Evolutionary conservation across 768 basidiomycete species (phyloP), one percentile per base, ranked within the genome.

Genomic region (Pulveroboletus sp.): DNA sequence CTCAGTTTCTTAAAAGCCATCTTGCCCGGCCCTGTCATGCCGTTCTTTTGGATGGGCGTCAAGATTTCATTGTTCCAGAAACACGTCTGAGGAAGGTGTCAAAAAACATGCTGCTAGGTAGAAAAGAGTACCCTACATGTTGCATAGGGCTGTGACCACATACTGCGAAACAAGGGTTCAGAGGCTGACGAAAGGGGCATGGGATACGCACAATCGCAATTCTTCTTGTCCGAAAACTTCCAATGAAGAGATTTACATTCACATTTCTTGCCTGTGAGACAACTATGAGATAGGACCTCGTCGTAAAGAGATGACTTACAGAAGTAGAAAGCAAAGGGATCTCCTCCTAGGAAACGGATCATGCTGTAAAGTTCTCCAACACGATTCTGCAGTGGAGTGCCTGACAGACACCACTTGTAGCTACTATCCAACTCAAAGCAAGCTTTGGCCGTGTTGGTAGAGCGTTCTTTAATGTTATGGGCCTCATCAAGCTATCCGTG

Each of bases 301-400:
- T 35, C 8, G 33, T 12, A 11, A 35, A 24, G 32, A 44, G 16
- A 48, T 27, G 34, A 54, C 86, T 58, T 59, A 86, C 93, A 97
- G 68, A 92, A 95, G 69, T 94, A 95, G 68, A 79, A 89, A 4
- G 91, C 85, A 64, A 91, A 94, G 0, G 91, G 92, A 65, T 94
- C 90, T 24, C 90, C 90, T n/a, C 92, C 92, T 43, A 95, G 68
- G 72, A 97, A 97, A 52, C 90, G 76, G 38, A 97, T 81, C 35
- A 97, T 78, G 66, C 94, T 97, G 72, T 99, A 99, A 42, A 99
- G 71, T 65, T 99, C 97, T 55, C 97, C 97, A n/a, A 99, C 97
- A 56, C 97, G 86, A 62, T 97, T 97, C 67, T 99, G 95, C 9
- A 99, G 73, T 0, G 95, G 95, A 6, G 95, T 97, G 6, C 94